A percentile compares a stretch with the other conserved stretches of the same genome.
Evolutionary conservation across 2,329 filamentous ascomycete genomes (phyloP).

Genomic region (Sordariomycetes sp.): DNA sequence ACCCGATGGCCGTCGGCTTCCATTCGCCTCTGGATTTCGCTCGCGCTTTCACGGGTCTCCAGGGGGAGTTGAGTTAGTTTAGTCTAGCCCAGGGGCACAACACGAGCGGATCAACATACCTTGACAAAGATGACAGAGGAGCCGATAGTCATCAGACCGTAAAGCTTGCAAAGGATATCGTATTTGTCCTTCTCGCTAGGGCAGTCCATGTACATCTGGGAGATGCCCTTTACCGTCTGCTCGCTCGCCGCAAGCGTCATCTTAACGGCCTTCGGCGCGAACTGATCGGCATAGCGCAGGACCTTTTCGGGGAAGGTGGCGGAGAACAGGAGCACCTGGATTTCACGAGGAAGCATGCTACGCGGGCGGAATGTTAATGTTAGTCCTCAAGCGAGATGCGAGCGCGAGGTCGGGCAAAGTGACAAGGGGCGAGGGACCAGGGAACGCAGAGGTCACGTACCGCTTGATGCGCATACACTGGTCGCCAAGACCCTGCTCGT

Average conservation of each 20-base stretch:
- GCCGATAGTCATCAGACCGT: conserved; percentile 90
- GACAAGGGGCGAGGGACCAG: neutral
- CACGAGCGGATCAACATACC: conserved; percentile 30
- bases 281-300: conserved; percentile 67
- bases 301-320: conserved; percentile 86
- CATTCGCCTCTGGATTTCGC: conserved; percentile 78
- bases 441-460: conserved; percentile 27
- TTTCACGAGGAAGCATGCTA: conserved; percentile 57
- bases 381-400: neutral
- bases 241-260: conserved; percentile 84
- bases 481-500: conserved; percentile 87
- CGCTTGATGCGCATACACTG: conserved; percentile 84
- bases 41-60: conserved; percentile 74
- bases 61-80: neutral
- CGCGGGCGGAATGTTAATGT: conserved; percentile 15
- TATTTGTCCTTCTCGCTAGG: conserved; percentile 74
- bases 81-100: neutral
- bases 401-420: neutral
- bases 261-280: conserved; percentile 74
- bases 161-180: conserved; percentile 77
- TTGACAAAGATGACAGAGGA: conserved; percentile 97
- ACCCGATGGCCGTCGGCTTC: conserved; percentile 81
- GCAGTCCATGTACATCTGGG: conserved; percentile 95
- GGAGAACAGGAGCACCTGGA: conserved; percentile 92
- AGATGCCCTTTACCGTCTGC: conserved; percentile 91